These are phyloP conservation scores for Penicillium thymicola DNA, from an alignment of 2,329 filamentous ascomycete genomes.

Conservation along the genomic window DNA sequence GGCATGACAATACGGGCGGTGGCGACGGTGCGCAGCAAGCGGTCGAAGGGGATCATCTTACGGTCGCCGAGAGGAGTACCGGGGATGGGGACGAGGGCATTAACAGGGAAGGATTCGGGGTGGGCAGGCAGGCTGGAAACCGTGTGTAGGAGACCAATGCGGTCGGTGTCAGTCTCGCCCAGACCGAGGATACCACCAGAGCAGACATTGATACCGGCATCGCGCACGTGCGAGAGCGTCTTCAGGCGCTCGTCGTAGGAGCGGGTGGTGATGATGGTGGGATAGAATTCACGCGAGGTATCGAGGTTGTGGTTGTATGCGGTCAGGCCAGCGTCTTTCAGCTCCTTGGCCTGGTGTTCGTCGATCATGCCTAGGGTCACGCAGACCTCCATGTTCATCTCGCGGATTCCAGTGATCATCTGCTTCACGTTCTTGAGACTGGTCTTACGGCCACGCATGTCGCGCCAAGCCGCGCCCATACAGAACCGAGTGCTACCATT, in stretches of 20 bases:
- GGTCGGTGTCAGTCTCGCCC: constrained; percentile 74
- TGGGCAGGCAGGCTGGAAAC: constrained; percentile 76
- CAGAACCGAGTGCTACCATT: constrained; percentile 91
- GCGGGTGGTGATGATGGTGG: constrained; percentile 78
- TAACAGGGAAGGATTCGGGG: constrained; percentile 88
- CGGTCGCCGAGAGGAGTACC: constrained; percentile 79
- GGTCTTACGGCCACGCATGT: constrained; percentile 88
- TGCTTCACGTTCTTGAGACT: constrained; percentile 77
- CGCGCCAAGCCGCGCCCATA: constrained; percentile 91
- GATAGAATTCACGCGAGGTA: constrained; percentile 85
- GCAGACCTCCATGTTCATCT: constrained; percentile 83
- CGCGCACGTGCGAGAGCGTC: constrained; percentile 74
- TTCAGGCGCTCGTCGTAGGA: constrained; percentile 82
- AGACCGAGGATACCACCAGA: constrained; percentile 84
- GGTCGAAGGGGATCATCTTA: constrained; percentile 70
- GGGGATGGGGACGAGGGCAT: constrained; percentile 85
- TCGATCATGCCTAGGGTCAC: constrained; percentile 96
- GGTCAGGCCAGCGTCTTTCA: constrained; percentile 79
- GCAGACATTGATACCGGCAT: constrained; percentile 86
- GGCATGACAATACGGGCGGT: constrained; percentile 82
- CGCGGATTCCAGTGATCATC: constrained; percentile 79
- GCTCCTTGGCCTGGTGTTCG: constrained; percentile 70
- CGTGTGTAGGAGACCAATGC: constrained; percentile 78
- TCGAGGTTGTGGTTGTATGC: constrained; percentile 96
- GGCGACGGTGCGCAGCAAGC: constrained; percentile 76